Percentiles rank a stretch among this genome's conserved stretches.
phyloP scores from a whole-genome alignment of 495 filamentous ascomycete species.

The Annulohypoxylon moriforme region DNA sequence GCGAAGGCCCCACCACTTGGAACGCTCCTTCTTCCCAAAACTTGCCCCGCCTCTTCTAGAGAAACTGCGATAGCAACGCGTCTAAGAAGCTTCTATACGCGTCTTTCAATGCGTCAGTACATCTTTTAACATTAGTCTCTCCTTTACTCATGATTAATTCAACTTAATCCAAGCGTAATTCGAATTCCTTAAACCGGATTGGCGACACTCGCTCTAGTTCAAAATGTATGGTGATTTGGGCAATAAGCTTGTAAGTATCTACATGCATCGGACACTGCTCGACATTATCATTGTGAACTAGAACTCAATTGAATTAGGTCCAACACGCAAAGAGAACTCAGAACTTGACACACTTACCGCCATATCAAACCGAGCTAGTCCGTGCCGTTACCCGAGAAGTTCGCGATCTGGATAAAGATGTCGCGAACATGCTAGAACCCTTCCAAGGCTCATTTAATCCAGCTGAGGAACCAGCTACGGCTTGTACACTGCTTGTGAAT shows the following conservation, averaged over 20 bases:
- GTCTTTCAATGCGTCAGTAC: constrained; percentile 16
- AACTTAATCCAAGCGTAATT: background rate
- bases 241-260: constrained; percentile 70
- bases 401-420: constrained; percentile 91
- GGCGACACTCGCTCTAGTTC: background rate
- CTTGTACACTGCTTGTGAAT: constrained; percentile 89
- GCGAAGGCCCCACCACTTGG: constrained; percentile 3
- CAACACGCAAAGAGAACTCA: constrained; percentile 98
- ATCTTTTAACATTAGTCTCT: background rate
- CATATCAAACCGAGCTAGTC: constrained; percentile 93
- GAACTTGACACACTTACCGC: constrained; percentile 85
- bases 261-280: background rate
- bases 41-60: constrained; percentile 3
- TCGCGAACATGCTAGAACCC: constrained; percentile 80
- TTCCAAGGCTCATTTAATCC: constrained; percentile 89
- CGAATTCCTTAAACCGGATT: background rate
- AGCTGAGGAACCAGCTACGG: constrained; percentile 81
- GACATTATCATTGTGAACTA: constrained; percentile 12
- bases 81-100: constrained; percentile 12
- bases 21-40: background rate
- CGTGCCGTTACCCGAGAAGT: constrained; percentile 90
- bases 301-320: constrained; percentile 65
- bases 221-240: constrained; percentile 92
- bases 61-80: constrained; percentile 18
- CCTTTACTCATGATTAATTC: background rate